phyloP scores from a whole-genome alignment of 2,329 filamentous ascomycete genomes.

The Penicillium rolfsii region DNA sequence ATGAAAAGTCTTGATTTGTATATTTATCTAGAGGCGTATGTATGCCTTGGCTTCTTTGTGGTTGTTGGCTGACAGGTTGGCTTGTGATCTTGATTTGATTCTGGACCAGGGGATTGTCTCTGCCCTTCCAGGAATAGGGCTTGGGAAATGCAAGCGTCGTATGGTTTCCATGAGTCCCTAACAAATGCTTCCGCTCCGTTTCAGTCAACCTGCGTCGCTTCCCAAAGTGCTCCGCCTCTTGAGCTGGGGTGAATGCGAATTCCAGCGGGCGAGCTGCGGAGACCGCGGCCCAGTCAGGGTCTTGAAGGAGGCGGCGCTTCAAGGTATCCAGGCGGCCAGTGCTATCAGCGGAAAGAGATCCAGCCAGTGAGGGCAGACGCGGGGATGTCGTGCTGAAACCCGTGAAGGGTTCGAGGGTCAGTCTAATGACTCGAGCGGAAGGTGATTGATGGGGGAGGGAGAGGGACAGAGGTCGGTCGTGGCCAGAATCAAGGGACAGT shows the following conservation, averaged over 20 bases:
- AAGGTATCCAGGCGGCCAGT: slow-evolving; percentile 29
- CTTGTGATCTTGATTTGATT: slow-evolving; percentile 33
- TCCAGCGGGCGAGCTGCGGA: slow-evolving; percentile 39
- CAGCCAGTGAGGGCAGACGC: neutral
- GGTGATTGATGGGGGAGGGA: neutral
- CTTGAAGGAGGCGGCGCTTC: slow-evolving; percentile 40
- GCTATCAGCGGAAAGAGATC: neutral
- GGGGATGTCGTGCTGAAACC: neutral
- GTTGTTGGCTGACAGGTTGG: slow-evolving; percentile 18
- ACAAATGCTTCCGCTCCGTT: slow-evolving; percentile 33
- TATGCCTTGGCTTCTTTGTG: slow-evolving; percentile 1
- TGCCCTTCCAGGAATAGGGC: slow-evolving; percentile 5
- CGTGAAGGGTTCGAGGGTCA: slow-evolving; percentile 9
- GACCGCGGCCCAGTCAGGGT: slow-evolving; percentile 44
- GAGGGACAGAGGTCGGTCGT: neutral
- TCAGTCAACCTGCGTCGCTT: slow-evolving; percentile 42
- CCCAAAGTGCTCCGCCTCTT: slow-evolving; percentile 39
- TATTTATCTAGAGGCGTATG: neutral
- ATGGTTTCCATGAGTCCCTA: slow-evolving; percentile 9
- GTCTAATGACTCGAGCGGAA: neutral
- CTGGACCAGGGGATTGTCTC: slow-evolving; percentile 13
- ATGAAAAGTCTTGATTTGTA: neutral
- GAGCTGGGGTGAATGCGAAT: slow-evolving; percentile 34
- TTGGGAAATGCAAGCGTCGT: slow-evolving; percentile 3
- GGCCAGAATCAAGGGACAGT: neutral